These are phyloP conservation scores for Exophiala sp. DNA, from an alignment of 2,329 filamentous ascomycete genomes.

Conservation along the genomic window DNA sequence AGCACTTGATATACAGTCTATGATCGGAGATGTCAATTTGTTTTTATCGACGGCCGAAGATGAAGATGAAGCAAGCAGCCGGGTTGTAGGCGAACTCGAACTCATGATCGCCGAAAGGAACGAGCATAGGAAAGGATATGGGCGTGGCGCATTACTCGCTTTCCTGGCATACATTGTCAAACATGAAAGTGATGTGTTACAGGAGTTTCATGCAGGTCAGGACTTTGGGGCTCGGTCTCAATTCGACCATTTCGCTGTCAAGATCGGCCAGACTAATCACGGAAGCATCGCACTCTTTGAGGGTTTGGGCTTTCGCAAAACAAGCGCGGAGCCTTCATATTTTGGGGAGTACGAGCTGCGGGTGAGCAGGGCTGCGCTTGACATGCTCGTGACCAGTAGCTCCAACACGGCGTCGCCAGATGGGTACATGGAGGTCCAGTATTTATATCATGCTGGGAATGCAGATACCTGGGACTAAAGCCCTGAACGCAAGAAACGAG, in stretches of 20 bases:
- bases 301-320: slow-evolving; percentile 54
- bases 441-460: slow-evolving; percentile 25
- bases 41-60: slow-evolving; percentile 64
- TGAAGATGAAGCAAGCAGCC: slow-evolving; percentile 35
- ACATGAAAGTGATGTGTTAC: slow-evolving; percentile 54
- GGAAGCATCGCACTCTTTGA: slow-evolving; percentile 61
- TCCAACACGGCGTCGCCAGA: not conserved
- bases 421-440: slow-evolving; percentile 39
- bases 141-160: slow-evolving; percentile 60
- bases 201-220: slow-evolving; percentile 46
- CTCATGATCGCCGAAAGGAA: slow-evolving; percentile 72
- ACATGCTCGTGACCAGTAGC: slow-evolving; percentile 34
- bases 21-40: slow-evolving; percentile 76
- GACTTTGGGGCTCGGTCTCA: not conserved
- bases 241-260: slow-evolving; percentile 55
- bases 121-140: slow-evolving; percentile 62
- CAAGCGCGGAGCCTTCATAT: slow-evolving; percentile 54
- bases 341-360: slow-evolving; percentile 66
- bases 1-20: slow-evolving; percentile 53
- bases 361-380: slow-evolving; percentile 27
- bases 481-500: too few species aligned
- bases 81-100: slow-evolving; percentile 67
- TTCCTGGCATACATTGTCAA: slow-evolving; percentile 67
- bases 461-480: too few species aligned
- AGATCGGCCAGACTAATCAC: slow-evolving; percentile 57